Base-by-base conservation (phyloP, 1,284 basidiomycete species). In the Phlebopus sp. region DNA sequence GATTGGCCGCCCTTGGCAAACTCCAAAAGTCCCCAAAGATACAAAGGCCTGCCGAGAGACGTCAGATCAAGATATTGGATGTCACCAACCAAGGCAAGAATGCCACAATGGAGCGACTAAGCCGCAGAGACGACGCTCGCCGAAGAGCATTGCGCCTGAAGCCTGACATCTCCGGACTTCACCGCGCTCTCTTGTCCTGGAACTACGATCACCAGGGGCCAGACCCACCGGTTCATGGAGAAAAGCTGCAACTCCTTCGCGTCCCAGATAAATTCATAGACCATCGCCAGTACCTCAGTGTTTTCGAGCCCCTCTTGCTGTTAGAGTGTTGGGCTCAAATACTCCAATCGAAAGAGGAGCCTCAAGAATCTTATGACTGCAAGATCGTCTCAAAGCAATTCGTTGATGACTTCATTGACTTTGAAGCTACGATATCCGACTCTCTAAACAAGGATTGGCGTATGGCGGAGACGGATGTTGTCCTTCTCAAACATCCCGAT, bases 311-410 rank as follows among this genome's bases (percentile, higher is more conserved):
- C 1, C 75, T 99, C n/a, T 74, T 98, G 19, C 71, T 95, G 27
- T 76, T 92, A 51, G 97, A 99, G 69, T 86, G 90, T 54, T 98
- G 97, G 95, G 83, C 89, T 25, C 92, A 97, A 60, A 78, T 98
- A 47, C 62, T 74, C 30, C 80, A 91, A 62, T 82, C 92, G 25
- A 88, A 91, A 58, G 83, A 89, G 48, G 79, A 84, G 45, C 59
- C 61, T 5, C 74, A 73, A 34, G 77, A 82, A 8, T 67, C 69
- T 1, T 77, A 82, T 49, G 72, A 77, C 17, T 79, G 77, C 66
- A 79, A 76, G 49, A 75, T 93, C 37, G 72, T 70, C 29, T 78
- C 79, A 11, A 80, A 86, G 18, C 77, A 79, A 54, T 86, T 79
- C 57, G 75, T 78, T 3, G 84, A 90, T 58, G 80, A 84, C 51